Conservation (phyloP, 805 yeast genomes). For the Wickerhamomyces hampshirensis region DNA sequence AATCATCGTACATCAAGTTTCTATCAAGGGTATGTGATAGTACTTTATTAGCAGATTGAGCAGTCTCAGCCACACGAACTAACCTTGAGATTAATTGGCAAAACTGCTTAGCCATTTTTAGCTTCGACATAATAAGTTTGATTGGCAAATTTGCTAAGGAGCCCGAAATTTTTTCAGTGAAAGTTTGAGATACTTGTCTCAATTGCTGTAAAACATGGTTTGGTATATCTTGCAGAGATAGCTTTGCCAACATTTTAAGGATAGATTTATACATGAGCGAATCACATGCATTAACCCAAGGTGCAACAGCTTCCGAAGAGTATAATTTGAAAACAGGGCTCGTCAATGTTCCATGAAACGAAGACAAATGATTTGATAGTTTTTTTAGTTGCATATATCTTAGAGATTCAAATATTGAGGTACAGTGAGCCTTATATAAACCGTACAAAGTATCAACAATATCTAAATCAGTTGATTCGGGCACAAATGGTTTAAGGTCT, state of each 20-base stretch:
- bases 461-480: conserved; percentile 18
- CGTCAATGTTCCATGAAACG: conserved; percentile 54
- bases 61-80: conserved; percentile 49
- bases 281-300: conserved; percentile 72
- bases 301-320: conserved; percentile 39
- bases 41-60: conserved; percentile 43
- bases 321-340: conserved; percentile 59
- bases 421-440: conserved; percentile 60
- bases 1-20: conserved; percentile 50
- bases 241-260: conserved; percentile 55
- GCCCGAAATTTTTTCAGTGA: conserved; percentile 38
- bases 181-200: conserved; percentile 45
- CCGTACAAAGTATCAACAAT: conserved; percentile 58
- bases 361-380: conserved; percentile 46
- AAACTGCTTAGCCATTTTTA: conserved; percentile 50
- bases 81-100: conserved; percentile 48
- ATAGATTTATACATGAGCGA: conserved; percentile 49
- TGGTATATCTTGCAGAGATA: conserved; percentile 57
- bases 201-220: conserved; percentile 48
- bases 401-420: conserved; percentile 57
- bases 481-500: conserved; percentile 25
- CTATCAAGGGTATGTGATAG: conserved; percentile 39
- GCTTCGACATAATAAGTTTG: conserved; percentile 45
- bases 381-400: conserved; percentile 63
- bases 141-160: conserved; percentile 45